Evolutionary conservation across 306 rosid genomes (phyloP).

Genomic region (Cicer yamashitae): DNA sequence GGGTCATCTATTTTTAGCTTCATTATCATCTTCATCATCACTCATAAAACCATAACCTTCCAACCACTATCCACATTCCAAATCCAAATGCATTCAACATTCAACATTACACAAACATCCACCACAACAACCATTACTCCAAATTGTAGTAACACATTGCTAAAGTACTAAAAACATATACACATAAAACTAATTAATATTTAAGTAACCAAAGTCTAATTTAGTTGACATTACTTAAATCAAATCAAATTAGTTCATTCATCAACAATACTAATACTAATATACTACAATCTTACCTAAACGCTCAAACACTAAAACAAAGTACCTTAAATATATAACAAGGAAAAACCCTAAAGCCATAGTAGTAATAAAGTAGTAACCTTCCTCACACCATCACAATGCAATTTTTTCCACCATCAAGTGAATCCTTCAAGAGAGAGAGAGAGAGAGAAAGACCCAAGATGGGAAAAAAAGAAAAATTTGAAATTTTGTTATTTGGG

Average conservation of each 20-base stretch:
- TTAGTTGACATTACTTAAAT: slow-evolving; percentile 22
- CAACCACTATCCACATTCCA: slow-evolving; percentile 28
- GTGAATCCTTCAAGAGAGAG: too few species aligned
- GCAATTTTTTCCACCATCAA: too few species aligned
- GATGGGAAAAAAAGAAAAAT: background rate
- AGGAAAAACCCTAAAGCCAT: slow-evolving; percentile 59
- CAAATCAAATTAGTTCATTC: slow-evolving; percentile 47
- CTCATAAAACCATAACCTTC: background rate
- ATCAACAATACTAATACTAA: slow-evolving; percentile 32
- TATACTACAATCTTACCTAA: slow-evolving; percentile 29
- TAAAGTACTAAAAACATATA: background rate
- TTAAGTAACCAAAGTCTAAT: background rate
- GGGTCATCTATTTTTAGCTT: slow-evolving; percentile 39
- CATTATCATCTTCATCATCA: slow-evolving; percentile 6
- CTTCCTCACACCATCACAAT: too few species aligned
- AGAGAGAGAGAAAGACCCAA: background rate
- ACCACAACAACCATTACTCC: background rate
- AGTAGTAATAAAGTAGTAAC: background rate
- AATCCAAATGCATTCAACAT: slow-evolving; percentile 34
- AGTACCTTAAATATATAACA: slow-evolving; percentile 20
- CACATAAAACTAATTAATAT: background rate
- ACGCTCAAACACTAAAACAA: slow-evolving; percentile 37
- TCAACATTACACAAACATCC: background rate
- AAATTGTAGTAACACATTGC: too few species aligned
- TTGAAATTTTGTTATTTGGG: background rate